Evolutionary conservation across 768 basidiomycete species (phyloP).

Genomic region (Mycena haematopus): DNA sequence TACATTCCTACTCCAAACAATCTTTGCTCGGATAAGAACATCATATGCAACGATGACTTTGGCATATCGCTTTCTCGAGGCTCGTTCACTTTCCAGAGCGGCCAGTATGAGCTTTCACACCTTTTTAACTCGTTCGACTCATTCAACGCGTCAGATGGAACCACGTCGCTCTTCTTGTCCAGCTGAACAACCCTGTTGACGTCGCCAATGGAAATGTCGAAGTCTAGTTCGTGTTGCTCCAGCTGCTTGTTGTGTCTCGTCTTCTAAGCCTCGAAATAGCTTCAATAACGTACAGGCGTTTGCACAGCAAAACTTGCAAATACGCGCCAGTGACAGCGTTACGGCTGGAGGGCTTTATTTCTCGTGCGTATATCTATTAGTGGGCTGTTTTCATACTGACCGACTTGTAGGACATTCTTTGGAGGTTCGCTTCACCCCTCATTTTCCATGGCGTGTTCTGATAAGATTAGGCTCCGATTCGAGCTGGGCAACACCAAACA

Average conservation of each 20-base stretch:
- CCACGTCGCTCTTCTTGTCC: conserved; percentile 74
- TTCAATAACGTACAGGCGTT: conserved; percentile 74
- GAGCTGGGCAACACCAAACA: conserved; percentile 73
- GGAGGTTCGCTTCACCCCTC: conserved; percentile 54
- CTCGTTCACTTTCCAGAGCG: conserved; percentile 64
- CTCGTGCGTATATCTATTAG: conserved; percentile 55
- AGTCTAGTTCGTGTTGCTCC: conserved; percentile 60
- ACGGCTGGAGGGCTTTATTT: conserved; percentile 76
- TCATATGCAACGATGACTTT: conserved; percentile 76
- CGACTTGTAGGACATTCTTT: conserved; percentile 70
- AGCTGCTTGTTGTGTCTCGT: not conserved
- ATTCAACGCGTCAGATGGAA: conserved; percentile 59
- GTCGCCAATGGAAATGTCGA: conserved; percentile 77
- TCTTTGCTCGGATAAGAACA: conserved; percentile 59
- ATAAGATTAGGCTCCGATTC: conserved; percentile 58
- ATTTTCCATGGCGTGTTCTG: conserved; percentile 11
- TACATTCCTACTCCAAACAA: conserved; percentile 73
- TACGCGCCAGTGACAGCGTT: conserved; percentile 61
- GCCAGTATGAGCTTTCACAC: conserved; percentile 56
- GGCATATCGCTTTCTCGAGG: conserved; percentile 79
- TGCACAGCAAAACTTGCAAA: conserved; percentile 64
- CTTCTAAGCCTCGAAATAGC: conserved; percentile 41
- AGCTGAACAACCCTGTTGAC: conserved; percentile 71
- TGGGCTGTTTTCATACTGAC: not conserved
- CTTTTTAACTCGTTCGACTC: conserved; percentile 8